Conservation (phyloP, 2,329 filamentous ascomycete species). For the Pseudonectria buxi region DNA sequence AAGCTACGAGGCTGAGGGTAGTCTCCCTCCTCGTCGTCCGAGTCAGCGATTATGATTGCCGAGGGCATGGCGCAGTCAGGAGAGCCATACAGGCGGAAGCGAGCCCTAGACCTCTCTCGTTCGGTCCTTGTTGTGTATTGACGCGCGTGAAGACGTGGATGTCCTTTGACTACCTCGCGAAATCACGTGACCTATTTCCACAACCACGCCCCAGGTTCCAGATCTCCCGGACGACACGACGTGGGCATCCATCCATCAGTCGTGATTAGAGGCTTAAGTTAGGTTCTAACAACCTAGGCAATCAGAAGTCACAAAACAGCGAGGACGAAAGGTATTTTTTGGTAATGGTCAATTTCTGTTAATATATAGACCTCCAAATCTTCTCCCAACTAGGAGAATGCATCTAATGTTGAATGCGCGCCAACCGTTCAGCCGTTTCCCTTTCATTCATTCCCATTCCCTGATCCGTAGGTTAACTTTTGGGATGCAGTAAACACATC, state of each 20-base stretch:
- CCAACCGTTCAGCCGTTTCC: slow-evolving; percentile 23
- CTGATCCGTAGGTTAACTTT: slow-evolving; percentile 29
- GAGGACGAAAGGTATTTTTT: slow-evolving; percentile 12
- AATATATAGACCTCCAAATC: slow-evolving; percentile 21
- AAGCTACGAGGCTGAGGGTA: slow-evolving; percentile 13
- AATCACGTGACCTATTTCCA: slow-evolving; percentile 11
- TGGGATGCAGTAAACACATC: slow-evolving; percentile 30
- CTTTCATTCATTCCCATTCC: slow-evolving; percentile 13
- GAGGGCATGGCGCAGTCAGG: slow-evolving; percentile 14
- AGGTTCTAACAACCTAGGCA: too few relatives aligned
- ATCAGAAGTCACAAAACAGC: too few relatives aligned
- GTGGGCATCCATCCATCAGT: too few relatives aligned
- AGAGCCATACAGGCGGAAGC: neutral
- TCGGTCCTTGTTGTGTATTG: neutral
- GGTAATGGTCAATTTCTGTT: slow-evolving; percentile 22
- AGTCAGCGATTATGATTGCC: slow-evolving; percentile 30
- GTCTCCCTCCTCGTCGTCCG: slow-evolving; percentile 30
- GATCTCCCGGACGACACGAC: too few relatives aligned
- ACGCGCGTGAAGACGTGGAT: slow-evolving; percentile 12
- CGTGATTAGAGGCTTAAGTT: too few relatives aligned
- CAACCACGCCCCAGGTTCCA: too few relatives aligned
- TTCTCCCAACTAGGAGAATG: slow-evolving; percentile 28
- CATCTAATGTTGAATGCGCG: slow-evolving; percentile 34
- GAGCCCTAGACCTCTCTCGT: too few relatives aligned
- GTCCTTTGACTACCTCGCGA: slow-evolving; percentile 9